These are phyloP conservation scores for Phtheirospermum japonicum DNA, from an alignment of 257 asterid genomes.

Conservation along the genomic window DNA sequence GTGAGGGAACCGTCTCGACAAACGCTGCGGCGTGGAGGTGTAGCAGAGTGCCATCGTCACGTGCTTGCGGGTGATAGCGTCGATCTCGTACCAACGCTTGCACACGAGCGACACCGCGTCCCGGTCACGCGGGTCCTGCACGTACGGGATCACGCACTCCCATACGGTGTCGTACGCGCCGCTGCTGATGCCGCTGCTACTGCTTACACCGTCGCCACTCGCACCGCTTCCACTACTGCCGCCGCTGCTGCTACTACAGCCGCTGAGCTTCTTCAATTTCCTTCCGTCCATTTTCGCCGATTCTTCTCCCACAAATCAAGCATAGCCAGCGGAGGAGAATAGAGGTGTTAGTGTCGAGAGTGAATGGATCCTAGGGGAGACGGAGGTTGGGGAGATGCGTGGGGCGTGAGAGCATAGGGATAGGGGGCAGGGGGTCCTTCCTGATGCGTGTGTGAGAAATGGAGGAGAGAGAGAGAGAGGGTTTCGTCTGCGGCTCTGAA, in stretches of 20 bases:
- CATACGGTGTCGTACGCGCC: constrained; percentile 56
- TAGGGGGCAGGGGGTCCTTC: neutral
- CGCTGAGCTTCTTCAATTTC: constrained; percentile 16
- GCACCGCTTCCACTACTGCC: constrained; percentile 19
- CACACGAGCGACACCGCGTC: constrained; percentile 59
- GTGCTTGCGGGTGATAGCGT: constrained; percentile 69
- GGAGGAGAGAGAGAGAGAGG: constrained; percentile 2
- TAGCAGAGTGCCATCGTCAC: constrained; percentile 83
- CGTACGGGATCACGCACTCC: constrained; percentile 69
- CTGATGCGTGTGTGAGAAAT: constrained; percentile 12
- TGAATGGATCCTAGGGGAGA: neutral
- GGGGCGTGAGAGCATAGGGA: too few species aligned
- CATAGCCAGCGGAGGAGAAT: constrained; percentile 9
- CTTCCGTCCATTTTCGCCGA: constrained; percentile 25
- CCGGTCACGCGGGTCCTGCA: constrained; percentile 66
- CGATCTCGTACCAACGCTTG: constrained; percentile 60
- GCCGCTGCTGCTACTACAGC: constrained; percentile 2
- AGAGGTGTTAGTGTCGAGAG: neutral
- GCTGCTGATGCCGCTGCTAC: constrained; percentile 24
- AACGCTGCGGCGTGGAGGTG: constrained; percentile 50
- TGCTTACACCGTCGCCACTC: neutral
- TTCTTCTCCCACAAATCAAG: neutral
- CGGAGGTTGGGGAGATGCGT: neutral
- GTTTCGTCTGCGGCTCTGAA: constrained; percentile 19
- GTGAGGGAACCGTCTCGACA: constrained; percentile 60